These are phyloP conservation scores for Stephania japonica DNA, from an alignment of 164 flowering plant genomes.

Conservation along the genomic window DNA sequence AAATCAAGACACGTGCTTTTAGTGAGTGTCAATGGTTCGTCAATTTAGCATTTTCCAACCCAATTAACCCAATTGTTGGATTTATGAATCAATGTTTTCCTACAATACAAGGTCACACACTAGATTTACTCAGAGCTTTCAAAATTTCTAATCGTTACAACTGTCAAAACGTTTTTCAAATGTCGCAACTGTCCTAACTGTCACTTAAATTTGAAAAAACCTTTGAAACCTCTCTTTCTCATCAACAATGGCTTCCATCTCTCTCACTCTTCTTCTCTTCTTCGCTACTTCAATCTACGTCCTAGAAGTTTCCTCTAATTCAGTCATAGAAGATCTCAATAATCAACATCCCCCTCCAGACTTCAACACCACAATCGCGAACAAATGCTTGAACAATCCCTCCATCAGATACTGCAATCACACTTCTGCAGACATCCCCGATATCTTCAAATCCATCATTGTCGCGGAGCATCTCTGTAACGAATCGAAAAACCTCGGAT, in stretches of 20 bases:
- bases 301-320: constrained; percentile 20
- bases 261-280: constrained; percentile 17
- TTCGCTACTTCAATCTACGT: constrained; percentile 4
- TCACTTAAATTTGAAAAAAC: not conserved
- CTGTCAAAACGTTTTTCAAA: too few relatives aligned
- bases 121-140: too few relatives aligned
- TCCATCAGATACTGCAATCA: constrained; percentile 47
- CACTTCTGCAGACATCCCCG: constrained; percentile 30
- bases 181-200: too few relatives aligned
- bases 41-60: too few relatives aligned
- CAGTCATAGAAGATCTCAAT: constrained; percentile 49
- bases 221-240: not conserved
- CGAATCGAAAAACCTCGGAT: constrained; percentile 45
- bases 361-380: constrained; percentile 36
- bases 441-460: constrained; percentile 50
- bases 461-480: constrained; percentile 56
- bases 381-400: constrained; percentile 44
- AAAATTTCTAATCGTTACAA: too few relatives aligned
- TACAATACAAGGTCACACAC: too few relatives aligned
- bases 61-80: too few relatives aligned
- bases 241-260: constrained; percentile 26
- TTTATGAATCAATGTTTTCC: too few relatives aligned
- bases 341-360: constrained; percentile 44
- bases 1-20: too few relatives aligned
- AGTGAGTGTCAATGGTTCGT: too few relatives aligned